A percentile compares a stretch with the other conserved stretches of the same genome.
Evolutionary conservation across 495 filamentous ascomycete species (phyloP).

Genomic region (Delitschia confertaspora): DNA sequence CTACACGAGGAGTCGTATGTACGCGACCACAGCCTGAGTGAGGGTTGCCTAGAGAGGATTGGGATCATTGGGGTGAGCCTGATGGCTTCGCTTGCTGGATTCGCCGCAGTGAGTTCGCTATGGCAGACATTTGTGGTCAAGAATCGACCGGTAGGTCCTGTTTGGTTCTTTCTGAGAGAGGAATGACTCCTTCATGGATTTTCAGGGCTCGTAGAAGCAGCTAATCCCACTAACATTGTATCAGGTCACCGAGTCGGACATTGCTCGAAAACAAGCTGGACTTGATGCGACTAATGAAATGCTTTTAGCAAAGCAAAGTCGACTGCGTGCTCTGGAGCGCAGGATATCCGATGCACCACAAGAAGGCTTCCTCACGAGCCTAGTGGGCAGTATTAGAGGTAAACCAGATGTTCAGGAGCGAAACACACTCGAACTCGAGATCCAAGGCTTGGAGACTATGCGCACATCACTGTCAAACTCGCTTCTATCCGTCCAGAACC

Average conservation of each 20-base stretch:
- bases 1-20: slow-evolving; percentile 30
- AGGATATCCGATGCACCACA: slow-evolving; percentile 47
- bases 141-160: slow-evolving; percentile 36
- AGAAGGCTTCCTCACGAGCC: slow-evolving; percentile 56
- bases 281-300: slow-evolving; percentile 67
- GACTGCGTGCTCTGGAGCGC: slow-evolving; percentile 55
- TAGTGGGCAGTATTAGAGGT: slow-evolving; percentile 55
- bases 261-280: slow-evolving; percentile 63
- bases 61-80: slow-evolving; percentile 72
- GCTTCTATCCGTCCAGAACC: slow-evolving; percentile 47
- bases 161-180: neutral
- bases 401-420: slow-evolving; percentile 56
- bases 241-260: slow-evolving; percentile 55
- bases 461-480: slow-evolving; percentile 53
- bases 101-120: slow-evolving; percentile 68
- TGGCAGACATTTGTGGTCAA: slow-evolving; percentile 70
- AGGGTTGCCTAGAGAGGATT: slow-evolving; percentile 68
- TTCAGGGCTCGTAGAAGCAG: neutral
- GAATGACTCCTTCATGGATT: neutral
- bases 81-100: slow-evolving; percentile 75
- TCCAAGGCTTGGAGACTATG: slow-evolving; percentile 71
- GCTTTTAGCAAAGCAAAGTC: slow-evolving; percentile 57
- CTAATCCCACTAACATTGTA: slow-evolving; percentile 4
- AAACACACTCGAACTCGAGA: slow-evolving; percentile 59
- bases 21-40: slow-evolving; percentile 43